phyloP scores from a whole-genome alignment of 1,284 basidiomycete genomes.

The Marasmius fiardii region DNA sequence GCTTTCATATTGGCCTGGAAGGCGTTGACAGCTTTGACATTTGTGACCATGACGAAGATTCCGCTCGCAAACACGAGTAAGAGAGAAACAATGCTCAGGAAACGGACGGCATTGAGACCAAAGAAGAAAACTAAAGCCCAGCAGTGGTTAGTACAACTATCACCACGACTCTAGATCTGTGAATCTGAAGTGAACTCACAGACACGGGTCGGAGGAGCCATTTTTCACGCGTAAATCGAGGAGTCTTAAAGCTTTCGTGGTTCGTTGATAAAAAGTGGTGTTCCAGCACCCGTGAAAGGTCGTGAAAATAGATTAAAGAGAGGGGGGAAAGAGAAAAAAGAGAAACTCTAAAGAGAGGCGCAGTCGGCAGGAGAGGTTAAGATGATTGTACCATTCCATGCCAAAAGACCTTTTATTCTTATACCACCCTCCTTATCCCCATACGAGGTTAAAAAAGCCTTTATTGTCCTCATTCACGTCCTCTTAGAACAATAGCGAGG shows the following conservation, averaged over 20 bases:
- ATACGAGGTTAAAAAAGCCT: neutral
- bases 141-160: slow-evolving; percentile 9
- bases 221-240: slow-evolving; percentile 19
- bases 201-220: slow-evolving; percentile 43
- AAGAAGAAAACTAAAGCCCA: slow-evolving; percentile 61
- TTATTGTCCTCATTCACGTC: neutral
- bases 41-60: slow-evolving; percentile 76
- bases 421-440: slow-evolving; percentile 1
- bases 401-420: neutral
- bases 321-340: neutral
- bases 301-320: no score
- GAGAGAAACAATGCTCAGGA: slow-evolving; percentile 74
- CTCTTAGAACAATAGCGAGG: neutral
- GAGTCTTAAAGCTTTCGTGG: slow-evolving; percentile 5
- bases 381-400: neutral
- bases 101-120: slow-evolving; percentile 73
- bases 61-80: slow-evolving; percentile 75
- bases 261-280: slow-evolving; percentile 13
- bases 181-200: slow-evolving; percentile 32
- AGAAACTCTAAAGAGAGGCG: neutral
- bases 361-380: neutral
- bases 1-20: slow-evolving; percentile 44
- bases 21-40: slow-evolving; percentile 72
- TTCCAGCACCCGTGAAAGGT: slow-evolving; percentile 14
- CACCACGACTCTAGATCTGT: neutral